Conservation (phyloP, 192 early-diverging fungal genomes). For the Linnemannia elongata region DNA sequence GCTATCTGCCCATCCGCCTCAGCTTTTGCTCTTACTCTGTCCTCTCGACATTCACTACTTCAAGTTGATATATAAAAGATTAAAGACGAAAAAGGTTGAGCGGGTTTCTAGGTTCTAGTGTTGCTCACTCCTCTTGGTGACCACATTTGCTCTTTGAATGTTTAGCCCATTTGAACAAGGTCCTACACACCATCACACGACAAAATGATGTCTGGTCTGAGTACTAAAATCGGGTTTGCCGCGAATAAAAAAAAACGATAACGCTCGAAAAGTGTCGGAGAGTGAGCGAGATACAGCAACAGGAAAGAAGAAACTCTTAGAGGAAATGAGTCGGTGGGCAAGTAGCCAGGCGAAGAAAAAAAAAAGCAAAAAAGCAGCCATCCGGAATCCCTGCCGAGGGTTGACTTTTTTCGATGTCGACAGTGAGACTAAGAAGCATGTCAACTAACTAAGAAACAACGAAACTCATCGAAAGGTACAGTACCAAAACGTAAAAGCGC, state of each 20-base stretch:
- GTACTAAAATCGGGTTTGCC: not conserved
- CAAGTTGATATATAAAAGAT: too few relatives aligned
- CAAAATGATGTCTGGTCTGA: not conserved
- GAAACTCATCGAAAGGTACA: too few relatives aligned
- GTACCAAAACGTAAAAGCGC: too few relatives aligned
- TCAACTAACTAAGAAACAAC: not conserved
- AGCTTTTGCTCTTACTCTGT: too few relatives aligned
- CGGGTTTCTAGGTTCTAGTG: too few relatives aligned
- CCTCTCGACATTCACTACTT: too few relatives aligned
- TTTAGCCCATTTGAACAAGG: too few relatives aligned
- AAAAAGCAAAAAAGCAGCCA: not conserved
- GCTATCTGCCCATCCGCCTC: too few relatives aligned
- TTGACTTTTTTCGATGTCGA: not conserved
- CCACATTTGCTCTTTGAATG: too few relatives aligned
- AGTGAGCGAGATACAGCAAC: not conserved
- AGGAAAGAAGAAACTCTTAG: not conserved
- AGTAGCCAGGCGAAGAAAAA: not conserved
- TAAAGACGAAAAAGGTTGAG: too few relatives aligned
- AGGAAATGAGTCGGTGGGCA: not conserved
- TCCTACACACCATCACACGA: not conserved
- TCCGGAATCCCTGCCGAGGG: conserved; percentile 2
- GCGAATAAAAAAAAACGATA: not conserved
- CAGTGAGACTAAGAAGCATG: not conserved
- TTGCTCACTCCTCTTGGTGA: too few relatives aligned
- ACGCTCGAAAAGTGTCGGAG: not conserved